Evolutionary conservation across 257 asterid species (phyloP).

Genomic region (Solanum ossicruentum): DNA sequence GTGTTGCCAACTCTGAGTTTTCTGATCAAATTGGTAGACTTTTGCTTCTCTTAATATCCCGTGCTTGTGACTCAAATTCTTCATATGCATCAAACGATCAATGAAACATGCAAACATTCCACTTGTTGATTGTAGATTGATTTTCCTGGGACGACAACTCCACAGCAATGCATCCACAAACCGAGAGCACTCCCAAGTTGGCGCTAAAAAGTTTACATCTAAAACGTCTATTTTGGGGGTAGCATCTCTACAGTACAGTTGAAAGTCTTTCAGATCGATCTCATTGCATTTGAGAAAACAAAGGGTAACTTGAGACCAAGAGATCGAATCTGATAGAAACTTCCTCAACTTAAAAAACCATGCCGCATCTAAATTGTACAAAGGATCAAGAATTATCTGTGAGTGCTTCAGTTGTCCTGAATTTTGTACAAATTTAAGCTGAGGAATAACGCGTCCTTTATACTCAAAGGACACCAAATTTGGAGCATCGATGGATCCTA

Average conservation of each 20-base stretch:
- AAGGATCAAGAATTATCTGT: neutral
- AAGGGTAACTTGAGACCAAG: neutral
- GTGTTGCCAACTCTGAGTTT: neutral
- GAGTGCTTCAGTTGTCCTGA: neutral
- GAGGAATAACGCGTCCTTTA: neutral
- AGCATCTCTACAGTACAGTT: neutral
- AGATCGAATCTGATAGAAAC: neutral
- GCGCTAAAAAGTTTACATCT: neutral
- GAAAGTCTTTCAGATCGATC: neutral
- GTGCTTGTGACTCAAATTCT: neutral
- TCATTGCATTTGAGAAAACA: neutral
- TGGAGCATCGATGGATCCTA: neutral
- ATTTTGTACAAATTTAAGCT: neutral
- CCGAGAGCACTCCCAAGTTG: neutral
- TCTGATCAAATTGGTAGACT: neutral
- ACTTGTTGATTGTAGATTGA: neutral
- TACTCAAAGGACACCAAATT: neutral
- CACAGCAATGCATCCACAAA: neutral
- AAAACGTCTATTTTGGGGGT: neutral
- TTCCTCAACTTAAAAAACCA: neutral
- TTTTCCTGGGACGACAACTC: neutral
- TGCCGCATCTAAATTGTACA: neutral
- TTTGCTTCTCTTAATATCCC: neutral
- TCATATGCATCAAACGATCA: neutral
- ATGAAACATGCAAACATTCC: neutral